Evolutionary conservation across 768 basidiomycete genomes (phyloP).

Genomic region (Kwoniella pini): DNA sequence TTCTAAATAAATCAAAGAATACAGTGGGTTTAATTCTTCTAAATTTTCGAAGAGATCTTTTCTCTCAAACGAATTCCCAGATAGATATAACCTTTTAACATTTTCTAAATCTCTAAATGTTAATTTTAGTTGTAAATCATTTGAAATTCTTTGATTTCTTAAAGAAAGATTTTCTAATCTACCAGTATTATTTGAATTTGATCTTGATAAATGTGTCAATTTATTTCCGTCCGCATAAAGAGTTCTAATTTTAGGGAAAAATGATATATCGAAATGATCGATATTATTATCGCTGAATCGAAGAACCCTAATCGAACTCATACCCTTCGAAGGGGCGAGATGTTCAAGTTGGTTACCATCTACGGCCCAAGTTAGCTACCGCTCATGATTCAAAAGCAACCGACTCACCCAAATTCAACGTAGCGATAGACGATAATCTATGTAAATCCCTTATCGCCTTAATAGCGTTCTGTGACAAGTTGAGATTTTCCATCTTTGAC

Average conservation of each 20-base stretch:
- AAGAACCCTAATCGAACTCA: conserved; percentile 77
- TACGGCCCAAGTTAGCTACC: conserved; percentile 45
- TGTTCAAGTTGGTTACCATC: conserved; percentile 70
- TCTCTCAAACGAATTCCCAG: conserved; percentile 60
- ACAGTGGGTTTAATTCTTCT: too few relatives aligned
- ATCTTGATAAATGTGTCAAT: conserved; percentile 31
- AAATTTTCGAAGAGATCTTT: conserved; percentile 54
- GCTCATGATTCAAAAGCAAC: background rate
- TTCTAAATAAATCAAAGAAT: conserved; percentile 89
- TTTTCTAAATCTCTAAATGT: conserved; percentile 69
- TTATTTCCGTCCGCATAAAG: conserved; percentile 88
- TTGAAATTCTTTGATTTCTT: conserved; percentile 69
- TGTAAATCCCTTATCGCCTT: conserved; percentile 63
- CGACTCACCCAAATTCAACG: conserved; percentile 79
- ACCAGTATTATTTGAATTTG: conserved; percentile 47
- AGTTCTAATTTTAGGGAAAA: conserved; percentile 74
- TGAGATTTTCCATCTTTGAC: conserved; percentile 72
- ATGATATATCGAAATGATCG: conserved; percentile 62
- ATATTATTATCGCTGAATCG: conserved; percentile 81
- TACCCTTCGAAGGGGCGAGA: conserved; percentile 57
- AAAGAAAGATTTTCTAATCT: conserved; percentile 86
- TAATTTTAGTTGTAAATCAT: conserved; percentile 16
- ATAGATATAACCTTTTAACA: conserved; percentile 90
- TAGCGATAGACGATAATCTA: conserved; percentile 59
- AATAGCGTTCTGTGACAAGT: conserved; percentile 75